Conservation (phyloP, 306 rosid genomes). For the Gastrolobium bilobum region DNA sequence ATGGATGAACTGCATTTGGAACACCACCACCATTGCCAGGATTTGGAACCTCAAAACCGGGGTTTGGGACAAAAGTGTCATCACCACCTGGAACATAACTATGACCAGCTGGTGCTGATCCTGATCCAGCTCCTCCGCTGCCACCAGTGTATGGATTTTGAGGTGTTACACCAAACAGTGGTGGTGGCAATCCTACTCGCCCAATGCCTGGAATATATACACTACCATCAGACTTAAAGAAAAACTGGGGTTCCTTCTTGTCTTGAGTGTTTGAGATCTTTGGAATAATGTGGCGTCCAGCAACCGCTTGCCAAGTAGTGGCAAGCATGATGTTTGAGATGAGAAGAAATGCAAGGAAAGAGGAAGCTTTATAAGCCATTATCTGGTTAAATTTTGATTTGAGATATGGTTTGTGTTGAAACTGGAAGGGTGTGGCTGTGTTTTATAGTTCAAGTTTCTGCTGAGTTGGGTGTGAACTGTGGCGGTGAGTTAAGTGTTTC, state of each 20-base stretch:
- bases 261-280: slow-evolving; percentile 47
- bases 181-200: slow-evolving; percentile 57
- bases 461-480: slow-evolving; percentile 54
- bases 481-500: slow-evolving; percentile 58
- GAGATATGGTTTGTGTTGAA: slow-evolving; percentile 54
- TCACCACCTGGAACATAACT: slow-evolving; percentile 72
- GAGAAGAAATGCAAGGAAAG: slow-evolving; percentile 54
- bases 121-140: slow-evolving; percentile 22
- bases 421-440: slow-evolving; percentile 28
- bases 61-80: slow-evolving; percentile 74
- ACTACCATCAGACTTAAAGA: slow-evolving; percentile 54
- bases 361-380: slow-evolving; percentile 62
- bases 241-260: slow-evolving; percentile 65
- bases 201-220: slow-evolving; percentile 69
- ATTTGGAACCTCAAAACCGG: slow-evolving; percentile 72
- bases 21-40: slow-evolving; percentile 58
- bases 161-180: slow-evolving; percentile 33
- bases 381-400: background rate
- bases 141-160: slow-evolving; percentile 47
- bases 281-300: slow-evolving; percentile 44
- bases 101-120: slow-evolving; percentile 18
- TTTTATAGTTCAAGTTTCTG: slow-evolving; percentile 50
- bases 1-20: slow-evolving; percentile 54
- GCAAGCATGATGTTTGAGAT: slow-evolving; percentile 51
- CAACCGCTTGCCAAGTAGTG: slow-evolving; percentile 51